Evolutionary conservation across 306 rosid genomes (phyloP), one percentile per base, ranked within the genome.

Genomic region (Vigna reflexopilosa): DNA sequence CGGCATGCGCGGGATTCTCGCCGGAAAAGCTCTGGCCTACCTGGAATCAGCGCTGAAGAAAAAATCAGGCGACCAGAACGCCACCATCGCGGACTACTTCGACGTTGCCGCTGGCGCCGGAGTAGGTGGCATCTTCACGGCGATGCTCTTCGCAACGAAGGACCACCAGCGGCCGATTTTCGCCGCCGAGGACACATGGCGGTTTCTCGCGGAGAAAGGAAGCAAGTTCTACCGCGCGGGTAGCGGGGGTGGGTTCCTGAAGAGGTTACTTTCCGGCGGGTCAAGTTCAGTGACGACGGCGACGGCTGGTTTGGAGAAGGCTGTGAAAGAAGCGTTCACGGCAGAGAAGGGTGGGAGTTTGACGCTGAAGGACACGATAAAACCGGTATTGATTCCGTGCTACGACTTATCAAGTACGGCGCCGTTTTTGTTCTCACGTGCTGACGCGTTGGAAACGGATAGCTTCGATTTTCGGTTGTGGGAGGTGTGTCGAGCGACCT

Each of bases 401-500:
- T 96, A 91, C 80, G 99, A 96, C 77, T 77, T 96, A 2, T 91
- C 97, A 20, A 95, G 97, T 44, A 86, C 92, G 90, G 98, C 99
- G 83, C 98, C 98, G 81, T 91, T 96, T 84, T 64, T 96, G 83
- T 96, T 96, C 85, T 96, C 99, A 22, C 83, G 99, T 9, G 99
- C 99, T 19, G 99, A 96, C 85, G 99, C 99, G 14, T 88, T 96
- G 4, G 99, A 93, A 75, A 91, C 95, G 48, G 97, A 93, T 10
- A 90, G 94, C 87, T 96, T 81, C 81, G 97, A 96, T 73, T 96
- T 96, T 88, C 87, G 88, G 14, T 93, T 96, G 28, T 93, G 99
- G 98, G 97, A 93, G 87, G 94, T 96, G 1, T 93, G 99, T 83
- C 88, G 95, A 0, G 99, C 99, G 42, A 96, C 99, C 52, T 84